Base-by-base conservation (phyloP, 768 basidiomycete species). In the Mycena metata region DNA sequence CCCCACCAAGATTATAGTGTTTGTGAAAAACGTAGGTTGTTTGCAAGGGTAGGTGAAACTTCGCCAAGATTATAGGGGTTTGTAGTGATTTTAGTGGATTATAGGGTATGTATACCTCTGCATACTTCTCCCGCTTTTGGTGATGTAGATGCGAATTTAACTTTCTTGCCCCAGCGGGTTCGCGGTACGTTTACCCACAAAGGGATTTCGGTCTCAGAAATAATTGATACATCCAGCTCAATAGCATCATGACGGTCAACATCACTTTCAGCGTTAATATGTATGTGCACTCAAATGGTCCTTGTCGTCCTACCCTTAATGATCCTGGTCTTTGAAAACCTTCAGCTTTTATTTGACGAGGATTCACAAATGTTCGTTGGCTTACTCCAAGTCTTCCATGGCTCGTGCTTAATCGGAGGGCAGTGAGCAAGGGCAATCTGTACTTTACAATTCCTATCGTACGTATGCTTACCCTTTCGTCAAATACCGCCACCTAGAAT, bases 351-450 rank as follows among this genome's bases (percentile, higher is more conserved):
- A 42, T 42, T 56, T 56, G 55, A 23, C 42, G 55, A 39, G 55
- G 55, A 56, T 56, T 19, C 55, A 56, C 55, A 56, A 56, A 23
- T n/a, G 55, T 56, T 56, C 55, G 13, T 56, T 41, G 23, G 42
- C 17, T n/a, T n/a, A n/a, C 55, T 41, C 55, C 12, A 19, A 41
- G 39, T 56, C 55, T 36, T 56, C 55, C 12, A 41, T 26, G 12
- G 55, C 10, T n/a, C 55, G 42, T 56, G 39, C 21, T 56, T 41
- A 41, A 9, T 23, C 19, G n/a, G 36, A 42, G 21, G 36, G 39
- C 55, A 56, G 55, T 56, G 21, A 56, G 36, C n/a, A 41, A 15
- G 55, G 55, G 36, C 4, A 56, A 39, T n/a, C 19, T 9, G 55
- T 56, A 23, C 21, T 42, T 56, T 42, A 56, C 55, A 39, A 15